Conservation (phyloP, 192 early-diverging fungal species). For the Umbelopsis vinacea region DNA sequence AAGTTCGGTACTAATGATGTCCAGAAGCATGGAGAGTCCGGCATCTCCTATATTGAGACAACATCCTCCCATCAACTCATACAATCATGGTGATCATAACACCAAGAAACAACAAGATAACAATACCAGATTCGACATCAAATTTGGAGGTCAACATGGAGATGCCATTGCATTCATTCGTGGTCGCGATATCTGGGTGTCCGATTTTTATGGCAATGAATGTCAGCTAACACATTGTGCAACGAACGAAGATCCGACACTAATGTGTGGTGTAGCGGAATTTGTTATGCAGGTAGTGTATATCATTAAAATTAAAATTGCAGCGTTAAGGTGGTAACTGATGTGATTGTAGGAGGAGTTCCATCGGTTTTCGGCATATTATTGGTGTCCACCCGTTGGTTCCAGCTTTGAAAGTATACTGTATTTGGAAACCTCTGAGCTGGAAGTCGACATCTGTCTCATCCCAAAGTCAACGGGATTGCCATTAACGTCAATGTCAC, state of each 20-base stretch:
- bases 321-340: background rate
- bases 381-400: constrained; percentile 49
- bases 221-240: constrained; percentile 63
- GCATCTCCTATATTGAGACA: constrained; percentile 14
- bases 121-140: constrained; percentile 50
- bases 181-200: constrained; percentile 66
- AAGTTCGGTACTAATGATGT: background rate
- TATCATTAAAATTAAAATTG: background rate
- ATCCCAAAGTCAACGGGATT: constrained; percentile 13
- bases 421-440: constrained; percentile 62
- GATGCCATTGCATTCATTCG: constrained; percentile 62
- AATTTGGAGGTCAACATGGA: constrained; percentile 57
- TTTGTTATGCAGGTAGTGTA: constrained; percentile 69
- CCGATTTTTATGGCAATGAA: constrained; percentile 54
- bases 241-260: constrained; percentile 40
- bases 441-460: constrained; percentile 51
- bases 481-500: constrained; percentile 17
- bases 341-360: constrained; percentile 62
- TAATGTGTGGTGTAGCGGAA: constrained; percentile 65
- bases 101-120: constrained; percentile 3
- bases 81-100: background rate
- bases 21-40: background rate
- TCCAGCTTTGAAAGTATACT: constrained; percentile 51
- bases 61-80: constrained; percentile 18
- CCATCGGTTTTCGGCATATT: constrained; percentile 65